Conservation (phyloP, 345 rosid genomes). For the Moricandia moricandioides region DNA sequence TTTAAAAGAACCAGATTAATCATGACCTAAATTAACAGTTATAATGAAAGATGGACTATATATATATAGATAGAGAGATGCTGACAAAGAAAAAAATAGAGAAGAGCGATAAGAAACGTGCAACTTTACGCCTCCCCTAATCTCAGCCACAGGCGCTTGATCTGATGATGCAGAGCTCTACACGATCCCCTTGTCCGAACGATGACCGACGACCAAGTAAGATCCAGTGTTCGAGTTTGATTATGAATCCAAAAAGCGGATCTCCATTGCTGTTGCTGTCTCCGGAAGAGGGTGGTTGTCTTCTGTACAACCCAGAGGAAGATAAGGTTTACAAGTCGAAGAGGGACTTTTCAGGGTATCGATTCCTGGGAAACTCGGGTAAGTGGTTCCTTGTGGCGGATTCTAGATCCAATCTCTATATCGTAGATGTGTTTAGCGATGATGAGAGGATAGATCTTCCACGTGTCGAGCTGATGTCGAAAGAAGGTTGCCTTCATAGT, state of each 20-base stretch:
- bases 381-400: conserved; percentile 12
- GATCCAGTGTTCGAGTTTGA: too few species aligned
- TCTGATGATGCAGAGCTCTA: too few species aligned
- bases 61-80: too few species aligned
- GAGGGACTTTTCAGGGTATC: neutral
- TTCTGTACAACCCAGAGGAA: neutral
- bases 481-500: neutral
- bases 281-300: neutral
- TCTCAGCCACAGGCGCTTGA: too few species aligned
- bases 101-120: too few species aligned
- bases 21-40: too few species aligned
- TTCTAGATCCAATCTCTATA: conserved; percentile 4
- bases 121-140: too few species aligned
- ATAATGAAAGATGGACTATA: too few species aligned
- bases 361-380: conserved; percentile 8
- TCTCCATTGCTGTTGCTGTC: neutral
- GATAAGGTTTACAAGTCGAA: neutral
- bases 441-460: neutral
- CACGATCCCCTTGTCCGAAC: too few species aligned
- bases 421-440: conserved; percentile 1
- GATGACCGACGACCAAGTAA: too few species aligned
- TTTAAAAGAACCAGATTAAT: too few species aligned
- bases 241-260: neutral
- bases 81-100: too few species aligned
- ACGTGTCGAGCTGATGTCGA: neutral